Base-by-base conservation (phyloP, 140 eudicot genomes). In the Senecio squalidus region DNA sequence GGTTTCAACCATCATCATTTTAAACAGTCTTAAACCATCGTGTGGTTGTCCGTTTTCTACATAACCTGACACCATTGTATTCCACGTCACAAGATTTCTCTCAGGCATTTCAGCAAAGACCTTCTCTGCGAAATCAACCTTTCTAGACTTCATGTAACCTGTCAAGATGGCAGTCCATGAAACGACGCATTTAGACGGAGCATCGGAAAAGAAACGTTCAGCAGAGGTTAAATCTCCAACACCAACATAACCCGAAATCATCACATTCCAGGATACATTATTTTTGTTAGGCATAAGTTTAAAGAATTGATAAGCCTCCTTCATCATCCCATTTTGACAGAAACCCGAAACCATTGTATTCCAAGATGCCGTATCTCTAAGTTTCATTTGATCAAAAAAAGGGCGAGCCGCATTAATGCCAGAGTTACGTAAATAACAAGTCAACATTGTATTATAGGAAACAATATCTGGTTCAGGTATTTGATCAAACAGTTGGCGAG, bases 61-160 rank as follows among this genome's bases (percentile, higher is more conserved):
- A 68, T 68, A 75, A 36, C 80, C 80, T 22, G 80, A 54, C 45
- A 75, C 55, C 80, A 75, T 75, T 0, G 80, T 60, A 22, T 75
- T 74, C 80, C 76, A 75, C 14, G 72, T 55, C 52, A 75, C 76
- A 26, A 68, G 55, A 60, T 75, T 75, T 24, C 56, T 75, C 62
- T 45, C 76, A 10, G 80, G 80, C 68, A 75, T 75, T 38, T 62
- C 76, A 2, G 39, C 25, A 5, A 75, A 75, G 54, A 62, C 31
- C 9, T 62, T 47, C 54, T 69, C 72, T 1, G 76, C 80, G 30
- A 57, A 36, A 55, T 69, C 67, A 69, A 75, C 68, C 46, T 63
- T 39, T 16, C 47, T 60, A 69, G 38, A 61, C 55, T 68, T 74
- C 80, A 74, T 74, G 60, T 68, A 74, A 28, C 80, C 80, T 0